Evolutionary conservation across 164 flowering plant species (phyloP).

Genomic region (Vitis riparia): DNA sequence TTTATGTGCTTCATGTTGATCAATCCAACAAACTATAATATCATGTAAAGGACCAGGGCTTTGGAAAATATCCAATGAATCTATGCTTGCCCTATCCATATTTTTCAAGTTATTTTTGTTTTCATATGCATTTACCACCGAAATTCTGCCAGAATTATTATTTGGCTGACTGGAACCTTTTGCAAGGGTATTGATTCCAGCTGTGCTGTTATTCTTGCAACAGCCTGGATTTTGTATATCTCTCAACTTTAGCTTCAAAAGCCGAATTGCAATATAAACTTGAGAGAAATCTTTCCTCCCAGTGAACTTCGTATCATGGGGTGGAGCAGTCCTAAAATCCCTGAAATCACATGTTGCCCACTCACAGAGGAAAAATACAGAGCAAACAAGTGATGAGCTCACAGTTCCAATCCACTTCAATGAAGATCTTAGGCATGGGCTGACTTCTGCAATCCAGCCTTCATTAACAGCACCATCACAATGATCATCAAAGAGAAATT

Average conservation of each 20-base stretch:
- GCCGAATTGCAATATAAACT: conserved; percentile 61
- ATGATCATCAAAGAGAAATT: conserved; percentile 63
- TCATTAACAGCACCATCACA: conserved; percentile 58
- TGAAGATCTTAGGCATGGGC: conserved; percentile 70
- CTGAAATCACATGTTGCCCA: conserved; percentile 97
- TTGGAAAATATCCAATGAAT: conserved; percentile 46
- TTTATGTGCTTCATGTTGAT: conserved; percentile 77
- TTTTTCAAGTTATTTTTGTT: conserved; percentile 24
- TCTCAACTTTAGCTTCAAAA: conserved; percentile 63
- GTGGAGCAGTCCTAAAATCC: conserved; percentile 60
- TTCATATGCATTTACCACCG: conserved; percentile 24
- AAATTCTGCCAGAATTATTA: conserved; percentile 23
- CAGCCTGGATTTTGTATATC: conserved; percentile 30
- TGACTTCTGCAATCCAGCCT: conserved; percentile 79
- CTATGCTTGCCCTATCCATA: conserved; percentile 20
- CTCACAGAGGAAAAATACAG: conserved; percentile 88
- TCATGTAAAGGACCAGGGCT: conserved; percentile 95
- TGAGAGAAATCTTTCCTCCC: conserved; percentile 82
- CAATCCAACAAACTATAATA: conserved; percentile 93
- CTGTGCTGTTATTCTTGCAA: conserved; percentile 20
- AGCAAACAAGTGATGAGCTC: conserved; percentile 51
- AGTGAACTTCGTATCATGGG: conserved; percentile 56
- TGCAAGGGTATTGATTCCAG: conserved; percentile 14
- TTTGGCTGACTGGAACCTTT: conserved; percentile 30
- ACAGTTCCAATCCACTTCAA: conserved; percentile 76